phyloP scores from a whole-genome alignment of 1,139 yeast genomes.

The Diutina scorzettiae region DNA sequence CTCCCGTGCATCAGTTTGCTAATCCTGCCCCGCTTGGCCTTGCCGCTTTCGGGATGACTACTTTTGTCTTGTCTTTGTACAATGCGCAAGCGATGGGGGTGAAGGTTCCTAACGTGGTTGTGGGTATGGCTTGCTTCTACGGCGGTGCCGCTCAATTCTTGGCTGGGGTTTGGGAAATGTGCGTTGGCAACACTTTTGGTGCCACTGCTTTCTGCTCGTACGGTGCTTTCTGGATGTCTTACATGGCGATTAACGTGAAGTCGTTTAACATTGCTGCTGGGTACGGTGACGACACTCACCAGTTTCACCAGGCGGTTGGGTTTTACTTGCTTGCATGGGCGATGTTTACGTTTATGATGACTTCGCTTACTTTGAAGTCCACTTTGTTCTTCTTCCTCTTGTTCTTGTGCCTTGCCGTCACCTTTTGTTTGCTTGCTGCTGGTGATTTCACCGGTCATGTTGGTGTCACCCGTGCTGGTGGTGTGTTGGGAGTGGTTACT shows the following conservation, averaged over 20 bases:
- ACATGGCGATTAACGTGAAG: conserved; percentile 44
- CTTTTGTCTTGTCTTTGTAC: conserved; percentile 10
- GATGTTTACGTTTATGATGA: conserved; percentile 46
- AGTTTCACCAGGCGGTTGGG: conserved; percentile 41
- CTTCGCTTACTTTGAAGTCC: conserved; percentile 49
- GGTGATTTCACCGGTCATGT: conserved; percentile 41
- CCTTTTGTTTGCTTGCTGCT: conserved; percentile 44
- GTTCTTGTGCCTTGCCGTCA: conserved; percentile 41
- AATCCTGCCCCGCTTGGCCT: conserved; percentile 11
- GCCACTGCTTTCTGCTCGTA: conserved; percentile 56
- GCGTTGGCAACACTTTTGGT: conserved; percentile 55
- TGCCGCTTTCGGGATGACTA: conserved; percentile 10
- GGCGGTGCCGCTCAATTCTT: conserved; percentile 57
- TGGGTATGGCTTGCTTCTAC: conserved; percentile 36
- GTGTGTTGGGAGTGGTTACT: conserved; percentile 51
- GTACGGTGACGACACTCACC: conserved; percentile 32
- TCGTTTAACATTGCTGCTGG: conserved; percentile 43
- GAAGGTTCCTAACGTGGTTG: conserved; percentile 32
- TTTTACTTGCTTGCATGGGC: conserved; percentile 55
- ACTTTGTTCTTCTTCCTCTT: conserved; percentile 49
- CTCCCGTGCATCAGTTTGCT: conserved; percentile 9
- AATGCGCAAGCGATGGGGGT: conserved; percentile 45
- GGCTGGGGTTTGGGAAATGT: conserved; percentile 57
- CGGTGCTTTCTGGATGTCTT: conserved; percentile 69
- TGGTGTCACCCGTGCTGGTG: conserved; percentile 49